These are phyloP conservation scores for Melampsora larici-populina DNA, from an alignment of 1,284 basidiomycete genomes.

Conservation along the genomic window DNA sequence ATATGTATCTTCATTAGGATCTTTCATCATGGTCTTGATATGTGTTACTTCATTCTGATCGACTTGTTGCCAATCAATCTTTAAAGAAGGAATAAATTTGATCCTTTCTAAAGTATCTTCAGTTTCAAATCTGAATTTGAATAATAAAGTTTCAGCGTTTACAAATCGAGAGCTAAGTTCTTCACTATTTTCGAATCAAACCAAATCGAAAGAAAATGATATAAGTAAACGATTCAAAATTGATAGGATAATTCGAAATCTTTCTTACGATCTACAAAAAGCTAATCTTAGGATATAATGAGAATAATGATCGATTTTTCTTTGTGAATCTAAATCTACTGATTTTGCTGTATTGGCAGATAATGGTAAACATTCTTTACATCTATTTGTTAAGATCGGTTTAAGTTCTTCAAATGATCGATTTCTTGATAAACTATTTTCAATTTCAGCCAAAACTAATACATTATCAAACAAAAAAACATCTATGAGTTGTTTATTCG, in stretches of 20 bases:
- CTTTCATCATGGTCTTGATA: slow-evolving; percentile 54
- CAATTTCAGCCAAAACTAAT: slow-evolving; percentile 83
- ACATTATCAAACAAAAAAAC: too few relatives aligned
- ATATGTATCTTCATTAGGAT: slow-evolving; percentile 60
- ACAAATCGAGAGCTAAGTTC: slow-evolving; percentile 85
- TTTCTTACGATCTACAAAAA: slow-evolving; percentile 86
- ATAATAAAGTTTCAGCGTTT: slow-evolving; percentile 80
- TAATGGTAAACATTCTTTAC: slow-evolving; percentile 70
- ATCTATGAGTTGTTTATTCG: too few relatives aligned
- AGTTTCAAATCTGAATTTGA: slow-evolving; percentile 75
- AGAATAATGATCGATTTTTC: slow-evolving; percentile 81
- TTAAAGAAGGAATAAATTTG: slow-evolving; percentile 69
- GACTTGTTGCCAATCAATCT: slow-evolving; percentile 75
- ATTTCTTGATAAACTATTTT: slow-evolving; percentile 83
- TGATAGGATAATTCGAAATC: not conserved
- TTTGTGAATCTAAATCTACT: slow-evolving; percentile 63
- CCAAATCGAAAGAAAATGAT: slow-evolving; percentile 26
- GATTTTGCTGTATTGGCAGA: slow-evolving; percentile 62
- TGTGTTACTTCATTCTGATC: slow-evolving; percentile 62
- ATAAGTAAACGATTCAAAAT: not conserved
- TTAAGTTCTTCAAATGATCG: slow-evolving; percentile 72
- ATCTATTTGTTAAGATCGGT: slow-evolving; percentile 63
- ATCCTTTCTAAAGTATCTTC: slow-evolving; percentile 66
- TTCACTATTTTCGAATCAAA: slow-evolving; percentile 62
- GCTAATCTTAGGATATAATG: slow-evolving; percentile 94